These are phyloP conservation scores for Solanum sejunctum DNA, from an alignment of 257 asterid species.

Conservation along the genomic window DNA sequence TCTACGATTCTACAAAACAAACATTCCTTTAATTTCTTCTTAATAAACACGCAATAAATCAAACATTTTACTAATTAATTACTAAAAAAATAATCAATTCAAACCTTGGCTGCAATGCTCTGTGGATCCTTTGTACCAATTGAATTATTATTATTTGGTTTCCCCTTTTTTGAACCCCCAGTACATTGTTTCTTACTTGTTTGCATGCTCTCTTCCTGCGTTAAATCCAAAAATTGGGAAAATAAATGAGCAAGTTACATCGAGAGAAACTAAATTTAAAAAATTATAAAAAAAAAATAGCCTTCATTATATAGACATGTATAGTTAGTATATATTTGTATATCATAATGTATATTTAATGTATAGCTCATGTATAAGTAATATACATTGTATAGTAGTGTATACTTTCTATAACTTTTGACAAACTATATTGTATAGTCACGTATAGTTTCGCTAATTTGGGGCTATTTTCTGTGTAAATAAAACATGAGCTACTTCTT, in stretches of 20 bases:
- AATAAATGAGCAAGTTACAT: not conserved
- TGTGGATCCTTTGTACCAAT: conserved; percentile 62
- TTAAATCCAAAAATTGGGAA: not conserved
- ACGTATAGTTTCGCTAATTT: too few species aligned
- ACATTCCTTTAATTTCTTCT: not conserved
- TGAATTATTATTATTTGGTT: conserved; percentile 18
- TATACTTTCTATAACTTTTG: too few species aligned
- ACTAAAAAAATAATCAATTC: not conserved
- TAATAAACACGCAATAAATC: not conserved
- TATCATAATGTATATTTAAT: too few species aligned
- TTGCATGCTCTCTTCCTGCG: conserved; percentile 48
- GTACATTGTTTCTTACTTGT: conserved; percentile 57
- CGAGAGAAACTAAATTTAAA: too few species aligned
- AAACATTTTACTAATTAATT: not conserved
- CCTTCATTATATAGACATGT: too few species aligned
- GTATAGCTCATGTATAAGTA: too few species aligned
- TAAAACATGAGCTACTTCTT: too few species aligned
- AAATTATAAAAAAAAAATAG: too few species aligned
- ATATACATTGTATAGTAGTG: too few species aligned
- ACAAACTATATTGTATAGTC: too few species aligned
- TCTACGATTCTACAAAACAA: conserved; percentile 4
- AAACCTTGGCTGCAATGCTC: conserved; percentile 89
- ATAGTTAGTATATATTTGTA: too few species aligned
- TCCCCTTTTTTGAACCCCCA: conserved; percentile 28
- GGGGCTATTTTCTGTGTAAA: too few species aligned